A percentile compares a stretch with the other conserved stretches of the same genome.
Conservation (phyloP, 352 stramenopile genomes). For the Phytophthora quininea region DNA sequence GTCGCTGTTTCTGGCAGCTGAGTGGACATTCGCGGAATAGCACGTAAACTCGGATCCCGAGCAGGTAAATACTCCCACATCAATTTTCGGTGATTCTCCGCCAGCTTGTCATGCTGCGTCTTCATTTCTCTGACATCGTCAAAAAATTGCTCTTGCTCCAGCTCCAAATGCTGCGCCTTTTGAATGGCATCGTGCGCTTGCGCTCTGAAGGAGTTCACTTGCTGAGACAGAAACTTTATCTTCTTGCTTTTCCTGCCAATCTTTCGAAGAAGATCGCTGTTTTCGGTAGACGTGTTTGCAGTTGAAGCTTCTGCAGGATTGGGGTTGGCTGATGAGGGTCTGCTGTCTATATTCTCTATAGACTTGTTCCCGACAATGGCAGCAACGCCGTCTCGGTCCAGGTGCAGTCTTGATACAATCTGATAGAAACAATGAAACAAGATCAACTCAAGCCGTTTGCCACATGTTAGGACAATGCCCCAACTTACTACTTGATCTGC, state of each 20-base stretch:
- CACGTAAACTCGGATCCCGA: constrained; percentile 52
- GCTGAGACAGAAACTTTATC: constrained; percentile 47
- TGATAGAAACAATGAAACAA: constrained; percentile 6
- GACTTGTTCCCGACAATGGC: constrained; percentile 9
- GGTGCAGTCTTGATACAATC: constrained; percentile 24
- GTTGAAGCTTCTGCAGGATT: neutral
- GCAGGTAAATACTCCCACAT: constrained; percentile 81
- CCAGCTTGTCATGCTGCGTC: constrained; percentile 67
- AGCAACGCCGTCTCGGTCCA: constrained; percentile 14
- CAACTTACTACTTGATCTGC: constrained; percentile 36
- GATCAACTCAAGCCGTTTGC: no score
- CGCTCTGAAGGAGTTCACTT: constrained; percentile 45
- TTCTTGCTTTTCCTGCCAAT: constrained; percentile 54
- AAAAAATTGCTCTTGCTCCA: constrained; percentile 87
- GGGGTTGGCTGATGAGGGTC: neutral
- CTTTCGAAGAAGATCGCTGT: constrained; percentile 23
- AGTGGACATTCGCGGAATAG: constrained; percentile 56
- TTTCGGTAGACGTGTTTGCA: constrained; percentile 5
- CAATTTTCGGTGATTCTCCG: constrained; percentile 62
- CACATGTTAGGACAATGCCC: no score
- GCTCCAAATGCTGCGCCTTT: constrained; percentile 81
- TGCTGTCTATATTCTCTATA: neutral
- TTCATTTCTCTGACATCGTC: constrained; percentile 82
- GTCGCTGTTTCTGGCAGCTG: constrained; percentile 59
- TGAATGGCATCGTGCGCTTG: constrained; percentile 49